A percentile compares a stretch with the other conserved stretches of the same genome.
These are phyloP conservation scores for Suhomyces tanzawaensis DNA, from an alignment of 805 yeast genomes.

Conservation along the genomic window DNA sequence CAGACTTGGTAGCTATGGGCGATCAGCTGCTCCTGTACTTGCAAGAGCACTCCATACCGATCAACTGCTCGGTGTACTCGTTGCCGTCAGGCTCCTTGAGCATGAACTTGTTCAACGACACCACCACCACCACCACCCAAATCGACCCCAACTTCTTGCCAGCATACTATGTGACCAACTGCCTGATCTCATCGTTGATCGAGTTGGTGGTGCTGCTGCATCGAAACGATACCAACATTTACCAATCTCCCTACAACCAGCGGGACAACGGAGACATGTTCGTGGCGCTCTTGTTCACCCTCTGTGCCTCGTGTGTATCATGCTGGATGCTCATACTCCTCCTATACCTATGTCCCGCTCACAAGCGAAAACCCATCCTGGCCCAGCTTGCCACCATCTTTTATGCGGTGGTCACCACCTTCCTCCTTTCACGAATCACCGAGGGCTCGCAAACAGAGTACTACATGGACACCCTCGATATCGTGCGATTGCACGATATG, in stretches of 20 bases:
- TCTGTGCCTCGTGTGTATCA: conserved; percentile 54
- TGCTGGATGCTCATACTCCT: conserved; percentile 70
- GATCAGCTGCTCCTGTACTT: conserved; percentile 19
- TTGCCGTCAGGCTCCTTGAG: conserved; percentile 32
- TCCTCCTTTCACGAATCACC: conserved; percentile 47
- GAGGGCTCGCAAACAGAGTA: conserved; percentile 50
- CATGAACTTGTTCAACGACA: conserved; percentile 17
- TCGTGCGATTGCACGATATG: conserved; percentile 34
- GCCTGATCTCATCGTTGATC: conserved; percentile 21
- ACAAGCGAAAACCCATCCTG: conserved; percentile 54
- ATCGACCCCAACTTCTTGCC: conserved; percentile 27
- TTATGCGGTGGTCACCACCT: conserved; percentile 54
- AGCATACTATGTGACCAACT: conserved; percentile 48
- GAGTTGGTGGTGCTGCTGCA: conserved; percentile 9
- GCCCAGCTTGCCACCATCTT: conserved; percentile 58
- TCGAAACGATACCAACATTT: not conserved
- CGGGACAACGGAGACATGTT: conserved; percentile 40
- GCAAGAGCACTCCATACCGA: conserved; percentile 16
- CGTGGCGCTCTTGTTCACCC: conserved; percentile 49
- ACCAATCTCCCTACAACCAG: conserved; percentile 24
- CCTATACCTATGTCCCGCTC: conserved; percentile 47
- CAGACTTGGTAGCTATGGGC: conserved; percentile 12
- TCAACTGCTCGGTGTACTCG: conserved; percentile 40
- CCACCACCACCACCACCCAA: conserved; percentile 12
- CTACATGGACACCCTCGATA: conserved; percentile 51